Evolutionary conservation across 768 basidiomycete genomes (phyloP).

Genomic region (Auriculariales sp.): DNA sequence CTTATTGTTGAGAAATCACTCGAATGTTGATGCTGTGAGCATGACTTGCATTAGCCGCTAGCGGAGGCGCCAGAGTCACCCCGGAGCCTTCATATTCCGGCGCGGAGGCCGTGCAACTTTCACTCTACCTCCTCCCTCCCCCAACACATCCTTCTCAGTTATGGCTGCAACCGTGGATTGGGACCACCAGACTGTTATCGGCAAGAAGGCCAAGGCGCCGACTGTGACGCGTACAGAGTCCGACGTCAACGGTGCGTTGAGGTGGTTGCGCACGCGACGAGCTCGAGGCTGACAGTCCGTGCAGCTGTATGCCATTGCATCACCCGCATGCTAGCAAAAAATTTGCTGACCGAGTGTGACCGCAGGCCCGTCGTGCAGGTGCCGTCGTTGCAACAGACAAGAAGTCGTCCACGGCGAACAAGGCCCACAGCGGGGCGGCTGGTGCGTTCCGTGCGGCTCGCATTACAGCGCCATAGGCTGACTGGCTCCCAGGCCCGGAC

Average conservation of each 20-base stretch:
- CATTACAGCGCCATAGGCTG: not conserved
- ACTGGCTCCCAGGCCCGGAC: conserved; percentile 51
- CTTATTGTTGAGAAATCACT: too few species aligned
- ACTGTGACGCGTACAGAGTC: conserved; percentile 48
- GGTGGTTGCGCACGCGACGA: conserved; percentile 9
- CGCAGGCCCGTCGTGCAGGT: conserved; percentile 59
- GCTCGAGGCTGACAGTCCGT: not conserved
- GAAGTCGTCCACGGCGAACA: conserved; percentile 61
- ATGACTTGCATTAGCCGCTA: not conserved
- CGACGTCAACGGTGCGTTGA: conserved; percentile 38
- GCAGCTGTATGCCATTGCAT: conserved; percentile 36
- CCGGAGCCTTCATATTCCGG: not conserved
- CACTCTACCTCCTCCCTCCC: not conserved
- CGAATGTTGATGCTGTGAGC: too few species aligned
- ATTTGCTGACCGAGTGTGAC: conserved; percentile 6
- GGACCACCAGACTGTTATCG: conserved; percentile 63
- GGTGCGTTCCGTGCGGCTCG: not conserved
- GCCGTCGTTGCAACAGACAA: conserved; percentile 75
- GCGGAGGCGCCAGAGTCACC: too few species aligned
- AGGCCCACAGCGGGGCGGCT: conserved; percentile 52
- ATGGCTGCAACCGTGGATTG: conserved; percentile 31
- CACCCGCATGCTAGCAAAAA: not conserved
- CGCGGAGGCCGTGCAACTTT: not conserved
- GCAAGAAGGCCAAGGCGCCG: conserved; percentile 43
- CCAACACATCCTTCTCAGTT: not conserved